Conservation (phyloP, 129 eudicot genomes). For the Rutidosis leptorrhynchoides region DNA sequence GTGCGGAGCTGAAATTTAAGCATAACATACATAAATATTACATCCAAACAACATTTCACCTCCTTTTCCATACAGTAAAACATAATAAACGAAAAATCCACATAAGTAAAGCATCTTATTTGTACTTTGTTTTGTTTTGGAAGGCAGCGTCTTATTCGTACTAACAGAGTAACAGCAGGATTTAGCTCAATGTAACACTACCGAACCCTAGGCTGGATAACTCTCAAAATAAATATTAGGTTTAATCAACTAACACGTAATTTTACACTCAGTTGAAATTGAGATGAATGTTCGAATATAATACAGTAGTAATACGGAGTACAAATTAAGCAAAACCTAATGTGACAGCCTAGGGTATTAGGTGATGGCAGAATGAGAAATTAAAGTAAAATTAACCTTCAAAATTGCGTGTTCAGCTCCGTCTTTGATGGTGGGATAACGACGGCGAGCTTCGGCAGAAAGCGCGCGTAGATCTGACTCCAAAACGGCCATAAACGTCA, state of each 20-base stretch:
- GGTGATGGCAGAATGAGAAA: neutral
- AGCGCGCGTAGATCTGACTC: constrained; percentile 99
- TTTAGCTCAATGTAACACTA: constrained; percentile 12
- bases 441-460: constrained; percentile 95
- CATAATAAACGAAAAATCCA: neutral
- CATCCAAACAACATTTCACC: constrained; percentile 18
- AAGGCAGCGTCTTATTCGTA: neutral
- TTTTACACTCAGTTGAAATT: neutral
- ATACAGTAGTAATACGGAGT: neutral
- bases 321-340: constrained; percentile 19
- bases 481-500: constrained; percentile 91
- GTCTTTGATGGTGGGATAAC: constrained; percentile 93
- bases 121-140: too few species aligned
- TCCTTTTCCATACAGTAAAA: constrained; percentile 8
- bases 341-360: neutral
- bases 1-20: constrained; percentile 71
- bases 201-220: constrained; percentile 19
- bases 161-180: constrained; percentile 8
- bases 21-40: constrained; percentile 8
- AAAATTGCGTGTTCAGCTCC: constrained; percentile 97
- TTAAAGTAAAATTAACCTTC: constrained; percentile 51
- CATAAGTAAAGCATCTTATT: neutral
- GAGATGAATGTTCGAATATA: neutral
- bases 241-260: constrained; percentile 12
- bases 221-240: constrained; percentile 6